Base-by-base conservation (phyloP, 768 basidiomycete species). In the Agaricus subrufescens region DNA sequence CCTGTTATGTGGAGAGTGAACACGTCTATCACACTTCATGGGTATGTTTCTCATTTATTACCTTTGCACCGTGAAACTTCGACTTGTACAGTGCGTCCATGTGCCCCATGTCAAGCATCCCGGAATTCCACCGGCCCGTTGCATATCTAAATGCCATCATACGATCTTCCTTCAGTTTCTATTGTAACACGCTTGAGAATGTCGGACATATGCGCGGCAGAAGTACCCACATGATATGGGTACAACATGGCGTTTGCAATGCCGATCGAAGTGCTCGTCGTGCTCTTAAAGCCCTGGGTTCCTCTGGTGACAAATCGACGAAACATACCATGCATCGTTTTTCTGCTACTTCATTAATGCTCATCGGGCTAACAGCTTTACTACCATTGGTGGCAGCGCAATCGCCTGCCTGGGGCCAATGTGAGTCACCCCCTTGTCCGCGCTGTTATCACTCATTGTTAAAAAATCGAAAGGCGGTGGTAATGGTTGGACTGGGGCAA, bases 401-500 rank as follows among this genome's bases (percentile, higher is more conserved):
- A 48, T 56, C 60, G 15, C 43, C 58, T 5, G 7, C 63, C 15
- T 67, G 58, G 54, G 64, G 64, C 23, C 66, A 67, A 65, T 67
- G 64, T 67, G 54, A 11, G 64, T 19, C 4, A 27, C 37, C 7
- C 25, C 14, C 26, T 3, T 11, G 43, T 15, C 3, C 26, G 31
- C 25, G 25, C 23, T 1, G 50, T 10, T 34, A 10, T 3, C 8
- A 25, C 29, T 11, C 37, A 10, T 34, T 34, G 7, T 45, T 48
- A 44, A 48, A 11, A 19, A 7, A 51, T 27, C 4, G 34, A 1
- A 27, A 68, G 67, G 67, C 30, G 67, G 67, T 19, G 65, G 67
- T 30, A 69, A 61, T 44, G 68, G 69, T 15, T 79, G 75, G 74
- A 69, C 73, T 5, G 77, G 78, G 46, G 26, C 69, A 19, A 76